These are phyloP conservation scores for Rhodotorula sp. DNA, from an alignment of 1,284 basidiomycete species.

Conservation along the genomic window DNA sequence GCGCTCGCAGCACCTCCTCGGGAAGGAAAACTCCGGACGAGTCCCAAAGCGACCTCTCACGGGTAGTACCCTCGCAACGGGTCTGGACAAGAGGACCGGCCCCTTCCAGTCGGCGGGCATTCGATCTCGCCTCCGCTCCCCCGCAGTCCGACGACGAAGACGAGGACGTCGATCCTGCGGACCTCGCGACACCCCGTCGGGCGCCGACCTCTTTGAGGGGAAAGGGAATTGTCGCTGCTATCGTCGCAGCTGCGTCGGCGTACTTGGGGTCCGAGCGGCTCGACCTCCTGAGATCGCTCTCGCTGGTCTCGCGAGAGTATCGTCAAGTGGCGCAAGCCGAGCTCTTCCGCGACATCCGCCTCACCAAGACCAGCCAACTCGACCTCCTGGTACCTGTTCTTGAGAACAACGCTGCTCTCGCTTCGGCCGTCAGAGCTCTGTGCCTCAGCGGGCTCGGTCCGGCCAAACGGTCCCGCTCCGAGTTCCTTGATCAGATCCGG, in stretches of 20 bases:
- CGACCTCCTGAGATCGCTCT: not conserved
- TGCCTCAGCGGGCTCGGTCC: slow-evolving; percentile 5
- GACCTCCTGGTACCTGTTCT: not conserved
- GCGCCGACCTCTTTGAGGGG: not conserved
- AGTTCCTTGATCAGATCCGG: slow-evolving; percentile 2
- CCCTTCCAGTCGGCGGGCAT: not conserved
- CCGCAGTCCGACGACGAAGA: not conserved
- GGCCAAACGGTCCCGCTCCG: not conserved
- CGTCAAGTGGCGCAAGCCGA: not conserved
- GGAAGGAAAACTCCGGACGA: too few species aligned
- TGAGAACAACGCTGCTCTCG: not conserved
- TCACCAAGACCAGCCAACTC: not conserved
- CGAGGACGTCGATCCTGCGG: not conserved
- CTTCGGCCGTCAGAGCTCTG: not conserved
- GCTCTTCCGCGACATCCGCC: not conserved
- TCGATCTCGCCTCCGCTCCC: not conserved
- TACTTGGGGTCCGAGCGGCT: not conserved
- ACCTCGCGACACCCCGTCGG: not conserved
- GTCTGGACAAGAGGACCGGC: not conserved
- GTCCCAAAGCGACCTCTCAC: not conserved
- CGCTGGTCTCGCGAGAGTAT: slow-evolving; percentile 12
- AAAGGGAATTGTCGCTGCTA: not conserved
- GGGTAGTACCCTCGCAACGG: not conserved
- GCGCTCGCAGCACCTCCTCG: not conserved
- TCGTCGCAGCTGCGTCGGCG: not conserved